Percentiles rank a stretch among this genome's conserved stretches.
Conservation (phyloP, 257 asterid species). For the Salvia miltiorrhiza region DNA sequence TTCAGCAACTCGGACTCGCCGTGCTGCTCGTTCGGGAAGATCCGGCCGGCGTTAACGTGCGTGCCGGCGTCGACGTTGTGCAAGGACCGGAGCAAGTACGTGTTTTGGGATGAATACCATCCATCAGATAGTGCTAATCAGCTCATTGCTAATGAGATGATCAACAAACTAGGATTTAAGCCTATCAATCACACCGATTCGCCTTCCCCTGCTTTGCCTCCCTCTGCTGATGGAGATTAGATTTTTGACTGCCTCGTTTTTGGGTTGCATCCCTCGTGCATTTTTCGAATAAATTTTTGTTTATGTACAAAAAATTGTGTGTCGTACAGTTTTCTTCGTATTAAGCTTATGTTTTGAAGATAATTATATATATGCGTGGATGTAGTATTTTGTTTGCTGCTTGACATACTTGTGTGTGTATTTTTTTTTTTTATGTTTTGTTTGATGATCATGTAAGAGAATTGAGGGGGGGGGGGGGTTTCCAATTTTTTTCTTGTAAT, state of each 20-base stretch:
- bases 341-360: neutral
- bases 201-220: conserved; percentile 41
- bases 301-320: too few relatives aligned
- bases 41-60: conserved; percentile 86
- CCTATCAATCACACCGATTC: conserved; percentile 26
- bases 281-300: too few relatives aligned
- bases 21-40: conserved; percentile 81
- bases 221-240: conserved; percentile 33
- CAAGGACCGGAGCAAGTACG: conserved; percentile 82
- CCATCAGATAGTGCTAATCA: conserved; percentile 78
- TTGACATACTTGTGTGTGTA: neutral
- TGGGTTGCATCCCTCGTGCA: too few relatives aligned
- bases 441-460: neutral
- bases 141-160: conserved; percentile 62
- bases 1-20: conserved; percentile 78
- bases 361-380: neutral
- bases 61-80: conserved; percentile 71
- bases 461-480: too few relatives aligned
- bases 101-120: conserved; percentile 94
- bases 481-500: too few relatives aligned
- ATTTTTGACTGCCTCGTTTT: too few relatives aligned
- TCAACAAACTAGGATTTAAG: conserved; percentile 56
- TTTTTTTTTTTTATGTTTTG: neutral
- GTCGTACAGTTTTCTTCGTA: neutral
- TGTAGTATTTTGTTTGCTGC: neutral